Evolutionary conservation across 768 basidiomycete species (phyloP), one percentile per base, ranked within the genome.

Genomic region (Gloeopeniophorella convolvens): DNA sequence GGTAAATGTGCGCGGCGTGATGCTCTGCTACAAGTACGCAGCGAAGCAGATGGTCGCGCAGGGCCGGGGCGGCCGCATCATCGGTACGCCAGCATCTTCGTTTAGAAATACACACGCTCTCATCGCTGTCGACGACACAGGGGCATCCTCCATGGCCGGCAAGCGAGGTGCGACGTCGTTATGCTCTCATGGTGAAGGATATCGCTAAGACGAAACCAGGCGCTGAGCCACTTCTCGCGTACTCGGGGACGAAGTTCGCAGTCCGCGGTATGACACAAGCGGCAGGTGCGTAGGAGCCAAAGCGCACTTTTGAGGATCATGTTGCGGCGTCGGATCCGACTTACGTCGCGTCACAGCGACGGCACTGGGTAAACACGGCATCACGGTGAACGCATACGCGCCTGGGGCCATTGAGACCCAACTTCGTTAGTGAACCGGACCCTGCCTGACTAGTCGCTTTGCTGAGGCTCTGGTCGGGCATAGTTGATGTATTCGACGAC

Each of bases 381-480:
- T 62, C 34, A 61, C 61, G 1, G 61, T 61, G 8, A 62, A 62
- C 27, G 50, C 60, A 5, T 62, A 61, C 23, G 54, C 60, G 5
- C 54, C 61, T 18, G 61, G 60, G 3, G 40, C 42, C 33, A 42
- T 59, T 2, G 51, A 54, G 26, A 51, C 59, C 15, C 24, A 33
- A 5, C 43, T 60, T 45, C 20, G 60, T 61, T 36, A 42, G 60
- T 30, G 2, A 20, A 11, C 23, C 5, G 15, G 6, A 2, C 13
- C 4, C 16, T 32, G 9, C 7, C 26, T 5, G 3, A 10, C 12
- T 21, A n/a, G 24, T 24, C 20, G 16, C 5, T 24, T 13, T 41
- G 30, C 31, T 27, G 26, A 10, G 10, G 8, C 5, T 7, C 21
- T 26, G 11, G 24, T 26, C 24, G 24, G 20, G 3, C 30, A 45